Evolutionary conservation across 345 rosid genomes (phyloP).

Genomic region (Euphorbia tirucalli): DNA sequence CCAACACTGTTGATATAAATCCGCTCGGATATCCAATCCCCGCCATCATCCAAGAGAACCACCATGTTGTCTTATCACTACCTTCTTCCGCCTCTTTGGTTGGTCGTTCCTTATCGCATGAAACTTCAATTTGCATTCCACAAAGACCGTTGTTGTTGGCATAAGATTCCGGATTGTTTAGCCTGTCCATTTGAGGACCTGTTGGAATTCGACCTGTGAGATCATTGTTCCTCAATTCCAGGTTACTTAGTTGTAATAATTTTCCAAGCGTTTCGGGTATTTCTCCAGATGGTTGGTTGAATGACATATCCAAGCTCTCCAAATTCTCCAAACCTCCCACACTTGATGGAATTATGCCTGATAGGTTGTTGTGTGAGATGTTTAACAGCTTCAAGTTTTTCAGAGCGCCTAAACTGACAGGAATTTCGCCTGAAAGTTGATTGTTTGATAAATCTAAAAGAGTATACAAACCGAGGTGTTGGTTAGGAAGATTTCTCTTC

Average conservation of each 20-base stretch:
- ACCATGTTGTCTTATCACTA: background rate
- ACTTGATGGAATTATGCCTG: background rate
- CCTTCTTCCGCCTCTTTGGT: background rate
- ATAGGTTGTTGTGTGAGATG: background rate
- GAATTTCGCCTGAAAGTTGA: background rate
- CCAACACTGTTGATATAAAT: background rate
- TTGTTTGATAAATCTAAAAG: constrained; percentile 1
- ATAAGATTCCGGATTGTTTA: background rate
- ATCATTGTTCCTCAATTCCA: constrained; percentile 7
- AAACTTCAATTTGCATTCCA: background rate
- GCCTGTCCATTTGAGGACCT: constrained; percentile 1
- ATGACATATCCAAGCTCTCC: background rate
- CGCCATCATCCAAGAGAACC: constrained; percentile 1
- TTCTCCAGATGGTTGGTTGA: background rate
- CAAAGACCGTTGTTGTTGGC: constrained; percentile 5
- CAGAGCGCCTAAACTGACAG: background rate
- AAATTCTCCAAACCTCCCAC: background rate
- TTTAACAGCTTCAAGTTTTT: constrained; percentile 1
- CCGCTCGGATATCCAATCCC: background rate
- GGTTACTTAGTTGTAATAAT: background rate
- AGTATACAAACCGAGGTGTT: background rate
- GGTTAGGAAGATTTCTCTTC: background rate
- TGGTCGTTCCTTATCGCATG: background rate
- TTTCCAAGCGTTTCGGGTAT: background rate
- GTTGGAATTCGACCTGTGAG: background rate